Evolutionary conservation across 2,329 filamentous ascomycete species (phyloP), one percentile per base, ranked within the genome.

Genomic region (Alternaria conjuncta): DNA sequence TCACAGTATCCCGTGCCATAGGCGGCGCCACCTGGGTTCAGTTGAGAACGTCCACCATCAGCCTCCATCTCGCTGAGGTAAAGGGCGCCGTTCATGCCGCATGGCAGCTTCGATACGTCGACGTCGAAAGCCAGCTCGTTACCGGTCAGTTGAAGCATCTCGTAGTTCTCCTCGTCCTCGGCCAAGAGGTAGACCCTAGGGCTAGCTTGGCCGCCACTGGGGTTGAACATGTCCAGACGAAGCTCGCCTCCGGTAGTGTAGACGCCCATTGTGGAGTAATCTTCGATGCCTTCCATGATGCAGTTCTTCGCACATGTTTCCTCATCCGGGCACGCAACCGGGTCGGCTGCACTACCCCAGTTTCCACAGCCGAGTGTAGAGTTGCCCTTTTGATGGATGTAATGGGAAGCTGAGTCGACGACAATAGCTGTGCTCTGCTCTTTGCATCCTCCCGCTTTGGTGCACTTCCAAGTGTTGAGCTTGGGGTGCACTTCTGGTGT

Each of bases 121-220:
- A 92, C 89, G 59, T 92, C 89, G 65, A 92, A 91, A 58, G 88
- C 89, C 80, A 92, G 89, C 79, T 92, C 90, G 74, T 89, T 85
- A 79, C 88, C 88, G 57, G 88, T 83, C 61, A 92, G 83, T 63
- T 87, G 84, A 81, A 92, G 89, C 75, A 86, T 85, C 81, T 91
- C 81, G 79, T 92, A 92, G 63, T 85, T 86, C 69, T 82, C 83
- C 47, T 89, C 86, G 55, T 84, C 81, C 70, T 78, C 70, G 13
- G 86, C 85, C 82, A 92, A 86, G 66, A 92, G 84, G 77, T 91
- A 92, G 46, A 89, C 80, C 70, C 90, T 86, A 59, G 87, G 83
- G 36, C 81, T 81, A 49, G 84, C 70, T 65, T 77, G 65, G 64
- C 70, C 67, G 69, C 80, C 68, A 67, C 73, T 81, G 11, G 62